These are phyloP conservation scores for Penicillium cataractarum DNA, from an alignment of 495 filamentous ascomycete genomes.

Conservation along the genomic window DNA sequence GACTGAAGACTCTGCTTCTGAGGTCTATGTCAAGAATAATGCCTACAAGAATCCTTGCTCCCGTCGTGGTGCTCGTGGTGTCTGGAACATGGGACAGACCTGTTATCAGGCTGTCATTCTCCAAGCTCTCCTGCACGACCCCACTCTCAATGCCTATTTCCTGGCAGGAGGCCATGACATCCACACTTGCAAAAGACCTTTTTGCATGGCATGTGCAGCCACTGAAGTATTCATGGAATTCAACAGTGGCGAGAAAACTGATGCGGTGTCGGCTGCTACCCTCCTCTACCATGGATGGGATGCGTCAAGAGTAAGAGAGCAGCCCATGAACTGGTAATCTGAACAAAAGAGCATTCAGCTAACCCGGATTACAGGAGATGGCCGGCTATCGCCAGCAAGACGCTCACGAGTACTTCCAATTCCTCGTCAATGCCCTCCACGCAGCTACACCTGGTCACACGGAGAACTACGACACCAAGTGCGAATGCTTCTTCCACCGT, in stretches of 20 bases:
- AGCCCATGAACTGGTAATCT: neutral
- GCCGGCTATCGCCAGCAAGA: conserved; percentile 94
- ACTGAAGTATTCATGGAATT: conserved; percentile 92
- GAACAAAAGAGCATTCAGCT: neutral
- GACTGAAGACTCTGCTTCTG: conserved; percentile 39
- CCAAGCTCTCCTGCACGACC: conserved; percentile 86
- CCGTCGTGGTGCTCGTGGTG: conserved; percentile 69
- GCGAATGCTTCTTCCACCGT: conserved; percentile 86
- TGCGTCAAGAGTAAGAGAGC: conserved; percentile 24
- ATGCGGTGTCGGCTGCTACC: conserved; percentile 80
- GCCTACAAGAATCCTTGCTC: conserved; percentile 49
- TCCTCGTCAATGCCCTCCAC: conserved; percentile 85
- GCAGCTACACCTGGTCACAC: conserved; percentile 41
- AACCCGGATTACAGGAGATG: conserved; percentile 59
- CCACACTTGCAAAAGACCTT: conserved; percentile 58
- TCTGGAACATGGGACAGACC: conserved; percentile 91
- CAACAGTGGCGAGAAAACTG: conserved; percentile 76
- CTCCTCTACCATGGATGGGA: conserved; percentile 58
- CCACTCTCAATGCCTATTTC: conserved; percentile 82
- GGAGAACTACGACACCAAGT: conserved; percentile 62
- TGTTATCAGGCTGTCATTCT: conserved; percentile 94
- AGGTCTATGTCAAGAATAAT: conserved; percentile 48
- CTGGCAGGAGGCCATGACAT: conserved; percentile 80
- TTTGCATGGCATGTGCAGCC: conserved; percentile 83
- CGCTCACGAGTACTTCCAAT: conserved; percentile 94